Evolutionary conservation across 257 asterid species (phyloP).

Genomic region (Przewalskia tangutica): DNA sequence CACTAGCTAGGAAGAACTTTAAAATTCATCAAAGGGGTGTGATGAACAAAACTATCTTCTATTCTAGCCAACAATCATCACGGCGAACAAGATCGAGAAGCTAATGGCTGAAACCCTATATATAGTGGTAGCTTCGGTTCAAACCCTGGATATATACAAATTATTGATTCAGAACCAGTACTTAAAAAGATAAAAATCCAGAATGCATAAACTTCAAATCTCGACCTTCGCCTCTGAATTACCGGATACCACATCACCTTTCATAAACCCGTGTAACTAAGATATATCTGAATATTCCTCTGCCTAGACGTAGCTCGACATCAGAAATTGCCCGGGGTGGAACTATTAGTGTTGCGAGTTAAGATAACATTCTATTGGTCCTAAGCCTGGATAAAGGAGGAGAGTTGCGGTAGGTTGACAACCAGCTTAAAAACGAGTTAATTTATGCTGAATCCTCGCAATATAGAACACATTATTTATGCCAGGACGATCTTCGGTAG

Average conservation of each 20-base stretch:
- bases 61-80: not conserved
- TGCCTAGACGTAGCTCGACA: not conserved
- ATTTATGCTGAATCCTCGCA: not conserved
- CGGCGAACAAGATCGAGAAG: not conserved
- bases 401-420: not conserved
- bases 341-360: not conserved
- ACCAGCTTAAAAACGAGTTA: not conserved
- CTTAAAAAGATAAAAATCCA: too few relatives aligned
- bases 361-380: not conserved
- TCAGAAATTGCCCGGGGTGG: not conserved
- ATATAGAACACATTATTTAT: not conserved
- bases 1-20: not conserved
- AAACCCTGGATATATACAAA: too few relatives aligned
- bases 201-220: too few relatives aligned
- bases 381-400: not conserved
- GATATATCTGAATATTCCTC: not conserved
- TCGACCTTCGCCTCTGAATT: too few relatives aligned
- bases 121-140: too few relatives aligned
- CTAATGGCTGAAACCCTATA: not conserved
- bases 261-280: not conserved
- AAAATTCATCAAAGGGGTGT: not conserved
- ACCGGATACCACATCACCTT: not conserved
- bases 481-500: not conserved
- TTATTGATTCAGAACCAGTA: too few relatives aligned
- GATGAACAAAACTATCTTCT: not conserved